A percentile compares a stretch with the other conserved stretches of the same genome.
Conservation (phyloP, 2,329 filamentous ascomycete species). For the Botrytis medusae region DNA sequence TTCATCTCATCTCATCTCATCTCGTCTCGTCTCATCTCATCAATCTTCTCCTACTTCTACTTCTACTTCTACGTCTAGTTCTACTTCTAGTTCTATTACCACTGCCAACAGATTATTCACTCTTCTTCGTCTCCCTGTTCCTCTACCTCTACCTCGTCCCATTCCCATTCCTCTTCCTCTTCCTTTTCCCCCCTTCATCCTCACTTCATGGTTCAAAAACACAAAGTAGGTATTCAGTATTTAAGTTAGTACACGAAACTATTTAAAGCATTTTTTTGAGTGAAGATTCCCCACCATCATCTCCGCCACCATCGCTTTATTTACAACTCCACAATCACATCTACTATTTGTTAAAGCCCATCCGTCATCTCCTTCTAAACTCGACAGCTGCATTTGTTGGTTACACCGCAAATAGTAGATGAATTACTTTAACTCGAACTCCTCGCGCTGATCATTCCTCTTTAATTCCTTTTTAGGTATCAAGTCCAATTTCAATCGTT, state of each 20-base stretch:
- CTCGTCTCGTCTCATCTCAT: not conserved
- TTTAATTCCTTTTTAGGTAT: conserved; percentile 13
- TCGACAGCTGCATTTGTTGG: conserved; percentile 12
- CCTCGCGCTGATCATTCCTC: conserved; percentile 18
- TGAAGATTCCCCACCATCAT: conserved; percentile 20
- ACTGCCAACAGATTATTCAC: not conserved
- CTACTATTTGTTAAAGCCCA: conserved; percentile 10
- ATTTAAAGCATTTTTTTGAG: conserved; percentile 8
- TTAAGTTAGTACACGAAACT: conserved; percentile 4
- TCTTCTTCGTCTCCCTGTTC: not conserved
- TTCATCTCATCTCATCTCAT: conserved; percentile 1
- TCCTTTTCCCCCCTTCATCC: not conserved
- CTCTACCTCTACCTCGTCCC: not conserved
- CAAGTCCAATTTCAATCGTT: conserved; percentile 14
- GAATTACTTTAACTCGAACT: conserved; percentile 4
- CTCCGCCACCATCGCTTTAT: conserved; percentile 22
- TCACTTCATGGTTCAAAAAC: conserved; percentile 3
- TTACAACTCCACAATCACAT: conserved; percentile 2
- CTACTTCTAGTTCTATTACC: not conserved
- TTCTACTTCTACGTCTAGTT: not conserved
- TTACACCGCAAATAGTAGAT: conserved; percentile 19
- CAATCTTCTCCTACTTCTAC: not conserved
- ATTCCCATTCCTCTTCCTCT: not conserved
- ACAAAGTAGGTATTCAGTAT: not conserved
- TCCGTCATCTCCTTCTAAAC: not conserved